Evolutionary conservation across 352 stramenopile genomes (phyloP).

Genomic region (Globisporangium sylvaticum): DNA sequence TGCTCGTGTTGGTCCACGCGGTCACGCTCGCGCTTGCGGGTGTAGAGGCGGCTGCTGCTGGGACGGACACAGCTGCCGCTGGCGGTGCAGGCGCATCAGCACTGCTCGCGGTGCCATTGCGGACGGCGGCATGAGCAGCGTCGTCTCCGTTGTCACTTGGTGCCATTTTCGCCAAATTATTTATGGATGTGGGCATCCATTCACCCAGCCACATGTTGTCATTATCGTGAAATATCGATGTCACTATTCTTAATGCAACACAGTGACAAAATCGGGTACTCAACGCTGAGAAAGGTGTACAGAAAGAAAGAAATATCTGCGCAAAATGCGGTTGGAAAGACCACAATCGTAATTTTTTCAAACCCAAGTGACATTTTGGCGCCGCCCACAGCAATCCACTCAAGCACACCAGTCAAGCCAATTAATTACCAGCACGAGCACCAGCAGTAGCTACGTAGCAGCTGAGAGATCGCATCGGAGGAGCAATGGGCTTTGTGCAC

Average conservation of each 20-base stretch:
- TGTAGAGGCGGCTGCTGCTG: neutral
- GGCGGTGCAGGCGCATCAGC: neutral
- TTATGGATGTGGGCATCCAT: neutral
- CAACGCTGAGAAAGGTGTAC: no score
- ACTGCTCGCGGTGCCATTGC: neutral
- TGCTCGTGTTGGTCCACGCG: conserved; percentile 26
- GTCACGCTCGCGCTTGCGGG: neutral
- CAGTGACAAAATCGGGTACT: no score
- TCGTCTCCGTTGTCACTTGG: neutral
- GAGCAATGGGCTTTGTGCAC: conserved; percentile 35
- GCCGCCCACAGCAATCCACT: neutral
- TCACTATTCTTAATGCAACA: no score
- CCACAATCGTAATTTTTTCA: neutral
- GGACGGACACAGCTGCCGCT: no score
- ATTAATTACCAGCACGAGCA: neutral
- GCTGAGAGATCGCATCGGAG: neutral
- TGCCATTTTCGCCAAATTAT: conserved; percentile 1
- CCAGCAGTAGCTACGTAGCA: neutral
- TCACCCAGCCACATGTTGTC: neutral
- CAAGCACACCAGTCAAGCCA: neutral
- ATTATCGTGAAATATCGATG: neutral
- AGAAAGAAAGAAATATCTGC: no score
- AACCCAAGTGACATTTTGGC: neutral
- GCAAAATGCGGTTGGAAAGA: no score
- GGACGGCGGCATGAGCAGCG: neutral